Conservation (phyloP, 306 rosid species). For the Potentilla sterilis region DNA sequence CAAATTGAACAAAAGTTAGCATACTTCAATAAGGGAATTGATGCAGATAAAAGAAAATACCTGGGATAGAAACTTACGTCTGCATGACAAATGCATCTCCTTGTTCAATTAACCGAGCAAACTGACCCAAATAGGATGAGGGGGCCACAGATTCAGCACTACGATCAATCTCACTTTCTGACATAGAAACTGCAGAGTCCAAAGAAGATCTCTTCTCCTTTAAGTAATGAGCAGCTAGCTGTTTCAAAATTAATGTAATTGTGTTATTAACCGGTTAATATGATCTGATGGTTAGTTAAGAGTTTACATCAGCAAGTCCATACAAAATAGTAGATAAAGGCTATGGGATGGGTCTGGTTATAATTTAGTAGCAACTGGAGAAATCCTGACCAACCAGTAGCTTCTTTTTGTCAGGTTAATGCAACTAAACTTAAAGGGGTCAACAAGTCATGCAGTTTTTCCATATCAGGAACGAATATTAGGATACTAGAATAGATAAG, state of each 20-base stretch:
- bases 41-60: not conserved
- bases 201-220: slow-evolving; percentile 77
- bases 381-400: too few species aligned
- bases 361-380: too few species aligned
- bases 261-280: not conserved
- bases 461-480: not conserved
- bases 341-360: not conserved
- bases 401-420: too few species aligned
- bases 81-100: slow-evolving; percentile 66
- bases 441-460: not conserved
- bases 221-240: slow-evolving; percentile 87
- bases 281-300: not conserved
- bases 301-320: not conserved
- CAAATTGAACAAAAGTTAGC: slow-evolving; percentile 27
- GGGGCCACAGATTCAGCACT: slow-evolving; percentile 72
- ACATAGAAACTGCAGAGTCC: slow-evolving; percentile 68
- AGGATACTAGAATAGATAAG: slow-evolving; percentile 11
- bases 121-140: slow-evolving; percentile 79
- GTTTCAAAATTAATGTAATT: slow-evolving; percentile 35
- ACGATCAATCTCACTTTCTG: slow-evolving; percentile 54
- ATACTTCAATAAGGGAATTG: slow-evolving; percentile 23
- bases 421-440: too few species aligned
- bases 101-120: slow-evolving; percentile 68
- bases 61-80: slow-evolving; percentile 58
- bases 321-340: not conserved